Evolutionary conservation across 2,329 filamentous ascomycete species (phyloP).

Genomic region (Verticillium nubilum): DNA sequence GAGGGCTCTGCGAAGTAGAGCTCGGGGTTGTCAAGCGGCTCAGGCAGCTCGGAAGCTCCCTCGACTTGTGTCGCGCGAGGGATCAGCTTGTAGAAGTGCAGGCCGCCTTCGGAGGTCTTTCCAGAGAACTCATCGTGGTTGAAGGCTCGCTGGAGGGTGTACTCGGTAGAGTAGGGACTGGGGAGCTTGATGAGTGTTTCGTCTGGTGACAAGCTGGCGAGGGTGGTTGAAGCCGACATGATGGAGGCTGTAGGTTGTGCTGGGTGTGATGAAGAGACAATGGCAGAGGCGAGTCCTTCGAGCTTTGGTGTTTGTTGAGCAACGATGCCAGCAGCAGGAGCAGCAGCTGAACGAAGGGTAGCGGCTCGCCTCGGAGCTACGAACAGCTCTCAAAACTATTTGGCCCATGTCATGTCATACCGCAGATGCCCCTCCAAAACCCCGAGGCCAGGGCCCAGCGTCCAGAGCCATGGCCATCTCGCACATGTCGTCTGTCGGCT

Average conservation of each 20-base stretch:
- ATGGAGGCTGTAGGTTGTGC: not conserved
- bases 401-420: not conserved
- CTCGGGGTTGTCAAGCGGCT: conserved; percentile 25
- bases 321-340: not conserved
- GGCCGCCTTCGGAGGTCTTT: conserved; percentile 11
- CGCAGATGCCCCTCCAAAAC: not conserved
- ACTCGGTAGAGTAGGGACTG: conserved; percentile 43
- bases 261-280: not conserved
- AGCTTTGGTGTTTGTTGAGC: not conserved
- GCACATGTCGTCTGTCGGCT: not conserved
- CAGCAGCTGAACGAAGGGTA: not conserved
- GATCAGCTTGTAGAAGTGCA: conserved; percentile 28
- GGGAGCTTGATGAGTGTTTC: conserved; percentile 42
- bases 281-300: not conserved
- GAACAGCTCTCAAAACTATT: not conserved
- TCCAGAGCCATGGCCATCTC: not conserved
- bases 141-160: conserved; percentile 29
- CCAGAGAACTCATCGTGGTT: conserved; percentile 12
- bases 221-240: conserved; percentile 19
- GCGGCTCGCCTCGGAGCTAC: not conserved
- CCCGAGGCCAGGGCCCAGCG: too few species aligned
- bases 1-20: conserved; percentile 40
- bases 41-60: conserved; percentile 22
- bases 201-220: conserved; percentile 21
- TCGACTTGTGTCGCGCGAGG: conserved; percentile 17